Conservation (phyloP, 2,329 filamentous ascomycete genomes). For the Exophiala spinifera region DNA sequence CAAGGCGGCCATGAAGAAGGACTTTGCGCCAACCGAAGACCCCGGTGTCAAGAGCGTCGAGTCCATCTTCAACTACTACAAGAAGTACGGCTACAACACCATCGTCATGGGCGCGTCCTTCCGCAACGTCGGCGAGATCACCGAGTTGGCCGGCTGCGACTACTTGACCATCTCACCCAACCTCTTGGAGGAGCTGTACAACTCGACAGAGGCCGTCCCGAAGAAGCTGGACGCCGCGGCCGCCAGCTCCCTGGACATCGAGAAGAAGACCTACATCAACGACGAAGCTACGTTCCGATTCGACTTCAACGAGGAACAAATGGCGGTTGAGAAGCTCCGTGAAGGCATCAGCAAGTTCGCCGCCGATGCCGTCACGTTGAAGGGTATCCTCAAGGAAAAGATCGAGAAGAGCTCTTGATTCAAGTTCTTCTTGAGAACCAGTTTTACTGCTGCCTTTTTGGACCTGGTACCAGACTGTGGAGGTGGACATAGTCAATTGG, state of each 20-base stretch:
- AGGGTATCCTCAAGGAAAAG: constrained; percentile 88
- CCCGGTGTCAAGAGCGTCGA: constrained; percentile 93
- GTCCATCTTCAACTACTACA: constrained; percentile 99
- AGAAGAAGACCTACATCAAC: constrained; percentile 88
- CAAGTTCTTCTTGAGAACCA: no score
- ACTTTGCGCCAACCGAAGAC: constrained; percentile 85
- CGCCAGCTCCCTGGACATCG: constrained; percentile 67
- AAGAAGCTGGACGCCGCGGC: constrained; percentile 80
- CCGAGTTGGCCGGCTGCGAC: constrained; percentile 95
- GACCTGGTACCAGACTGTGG: not conserved
- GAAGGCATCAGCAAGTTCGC: constrained; percentile 99
- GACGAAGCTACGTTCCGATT: constrained; percentile 92
- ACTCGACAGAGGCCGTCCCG: constrained; percentile 75
- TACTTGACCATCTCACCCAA: constrained; percentile 97
- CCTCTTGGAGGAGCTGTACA: constrained; percentile 90
- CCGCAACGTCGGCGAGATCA: constrained; percentile 94
- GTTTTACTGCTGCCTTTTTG: not conserved
- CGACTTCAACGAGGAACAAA: constrained; percentile 99
- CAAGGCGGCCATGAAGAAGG: constrained; percentile 94
- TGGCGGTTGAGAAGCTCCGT: constrained; percentile 98
- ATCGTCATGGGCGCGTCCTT: constrained; percentile 99
- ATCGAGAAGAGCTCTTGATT: constrained; percentile 49
- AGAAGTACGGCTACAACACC: constrained; percentile 98
- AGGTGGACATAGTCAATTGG: not conserved
- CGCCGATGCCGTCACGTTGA: constrained; percentile 89